Evolutionary conservation across 306 rosid species (phyloP), one percentile per base, ranked within the genome.

Genomic region (Herpetospermum pedunculosum): DNA sequence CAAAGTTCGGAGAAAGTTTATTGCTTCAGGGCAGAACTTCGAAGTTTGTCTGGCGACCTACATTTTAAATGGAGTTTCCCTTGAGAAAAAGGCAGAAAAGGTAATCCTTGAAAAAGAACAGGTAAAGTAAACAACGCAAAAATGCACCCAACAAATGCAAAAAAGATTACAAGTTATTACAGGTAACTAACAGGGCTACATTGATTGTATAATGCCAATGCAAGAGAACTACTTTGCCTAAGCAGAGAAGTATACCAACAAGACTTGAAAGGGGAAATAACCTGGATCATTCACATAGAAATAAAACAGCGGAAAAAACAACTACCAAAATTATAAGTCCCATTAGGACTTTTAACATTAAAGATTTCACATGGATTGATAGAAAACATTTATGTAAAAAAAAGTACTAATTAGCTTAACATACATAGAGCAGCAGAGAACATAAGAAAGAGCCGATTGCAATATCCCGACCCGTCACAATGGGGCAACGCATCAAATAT

Each of bases 21-120:
- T 81, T 71, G 92, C 86, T 80, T 94, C 98, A 1, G 97, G 96
- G 82, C 86, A 94, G 83, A 91, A 89, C 86, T 94, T 94, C 76
- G 28, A 37, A 28, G 97, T 86, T 83, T 89, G 95, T 77, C 78
- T 85, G 68, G 85, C 85, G 67, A 91, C 82, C 98, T 91, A 82
- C 70, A 77, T 74, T 76, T 75, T 23, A 72, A 38, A 40, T 14
- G 41, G 15, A 10, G 47, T 25, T 35, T 52, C 23, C 62, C 44
- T 26, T 49, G 4, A 15, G 28, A 19, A 72, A 30, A 52, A 48
- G 18, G 23, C 48, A 43, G 38, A 35, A 34, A 55, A 4, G 52
- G 69, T 65, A 23, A 19, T 67, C 29, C 35, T 40, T 6, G 34
- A 43, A 21, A 35, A 19, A 43, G 0, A 41, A 67, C 5, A 67